A percentile compares a stretch with the other conserved stretches of the same genome.
Evolutionary conservation across 352 stramenopile genomes (phyloP).

Genomic region (Thalassiosira mediterranea): DNA sequence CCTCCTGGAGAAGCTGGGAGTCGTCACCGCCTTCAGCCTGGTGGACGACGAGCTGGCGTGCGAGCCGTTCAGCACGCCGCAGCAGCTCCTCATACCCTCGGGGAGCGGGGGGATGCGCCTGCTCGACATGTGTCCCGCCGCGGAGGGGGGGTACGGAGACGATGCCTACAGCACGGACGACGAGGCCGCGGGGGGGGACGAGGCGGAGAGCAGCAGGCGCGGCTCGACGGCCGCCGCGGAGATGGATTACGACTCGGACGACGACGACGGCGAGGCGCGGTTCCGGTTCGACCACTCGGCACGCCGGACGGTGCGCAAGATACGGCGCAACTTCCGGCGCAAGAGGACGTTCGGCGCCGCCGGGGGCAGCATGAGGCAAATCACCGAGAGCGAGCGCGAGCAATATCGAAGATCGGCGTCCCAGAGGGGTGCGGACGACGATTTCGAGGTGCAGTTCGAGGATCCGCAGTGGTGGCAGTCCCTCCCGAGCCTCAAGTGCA

Average conservation of each 20-base stretch:
- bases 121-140: slow-evolving; percentile 77
- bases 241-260: slow-evolving; percentile 42
- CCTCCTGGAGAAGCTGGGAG: slow-evolving; percentile 79
- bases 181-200: slow-evolving; percentile 35
- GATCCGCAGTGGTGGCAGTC: slow-evolving; percentile 83
- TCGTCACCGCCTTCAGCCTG: slow-evolving; percentile 72
- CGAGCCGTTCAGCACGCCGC: slow-evolving; percentile 72
- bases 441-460: slow-evolving; percentile 82
- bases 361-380: no score
- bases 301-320: slow-evolving; percentile 28
- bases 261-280: slow-evolving; percentile 33
- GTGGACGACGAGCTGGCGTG: slow-evolving; percentile 83
- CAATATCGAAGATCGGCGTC: no score
- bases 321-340: slow-evolving; percentile 19
- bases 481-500: slow-evolving; percentile 81
- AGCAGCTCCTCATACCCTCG: slow-evolving; percentile 82
- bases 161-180: slow-evolving; percentile 36
- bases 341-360: no score
- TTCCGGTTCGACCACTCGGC: slow-evolving; percentile 44
- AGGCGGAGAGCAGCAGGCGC: slow-evolving; percentile 6
- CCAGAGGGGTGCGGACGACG: slow-evolving; percentile 8
- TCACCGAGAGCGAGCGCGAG: no score
- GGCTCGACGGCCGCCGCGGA: slow-evolving; percentile 9
- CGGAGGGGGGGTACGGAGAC: slow-evolving; percentile 59
- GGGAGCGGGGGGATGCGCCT: slow-evolving; percentile 75